Conservation (phyloP, 1,139 yeast species). For the Tardiomyces digboiensis region DNA sequence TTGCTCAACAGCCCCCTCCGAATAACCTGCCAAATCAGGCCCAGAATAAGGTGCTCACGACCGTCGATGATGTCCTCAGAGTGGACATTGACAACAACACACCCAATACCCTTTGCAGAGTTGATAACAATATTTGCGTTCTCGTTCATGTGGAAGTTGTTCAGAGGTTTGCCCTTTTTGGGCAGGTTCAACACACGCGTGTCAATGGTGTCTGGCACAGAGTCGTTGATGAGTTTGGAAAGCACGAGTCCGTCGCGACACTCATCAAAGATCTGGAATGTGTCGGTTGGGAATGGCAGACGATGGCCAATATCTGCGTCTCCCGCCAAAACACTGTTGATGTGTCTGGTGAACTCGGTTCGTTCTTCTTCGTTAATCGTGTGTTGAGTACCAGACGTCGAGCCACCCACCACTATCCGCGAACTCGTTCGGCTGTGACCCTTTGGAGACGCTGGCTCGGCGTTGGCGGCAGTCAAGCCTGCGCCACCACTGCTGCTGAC, state of each 20-base stretch:
- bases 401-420: constrained; percentile 73
- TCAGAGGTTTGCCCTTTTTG: constrained; percentile 69
- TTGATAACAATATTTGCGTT: constrained; percentile 96
- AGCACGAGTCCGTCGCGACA: constrained; percentile 92
- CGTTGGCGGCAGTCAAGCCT: background rate
- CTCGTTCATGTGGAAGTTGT: constrained; percentile 93
- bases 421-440: constrained; percentile 19
- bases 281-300: constrained; percentile 88
- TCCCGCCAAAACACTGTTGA: constrained; percentile 86
- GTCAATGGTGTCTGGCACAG: constrained; percentile 97
- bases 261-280: constrained; percentile 94
- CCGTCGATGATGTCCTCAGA: constrained; percentile 97
- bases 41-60: constrained; percentile 89
- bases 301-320: constrained; percentile 79
- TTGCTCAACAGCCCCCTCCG: constrained; percentile 91
- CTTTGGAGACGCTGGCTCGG: background rate
- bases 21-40: constrained; percentile 97
- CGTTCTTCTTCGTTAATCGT: constrained; percentile 97
- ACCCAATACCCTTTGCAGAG: constrained; percentile 98
- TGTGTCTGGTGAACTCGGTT: constrained; percentile 91
- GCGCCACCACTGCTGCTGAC: too few species aligned
- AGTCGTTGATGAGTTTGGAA: constrained; percentile 90
- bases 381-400: constrained; percentile 90
- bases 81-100: constrained; percentile 95
- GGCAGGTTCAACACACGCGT: constrained; percentile 93